Evolutionary conservation across 2,329 filamentous ascomycete genomes (phyloP).

Genomic region (Pochonia chlamydosporia): DNA sequence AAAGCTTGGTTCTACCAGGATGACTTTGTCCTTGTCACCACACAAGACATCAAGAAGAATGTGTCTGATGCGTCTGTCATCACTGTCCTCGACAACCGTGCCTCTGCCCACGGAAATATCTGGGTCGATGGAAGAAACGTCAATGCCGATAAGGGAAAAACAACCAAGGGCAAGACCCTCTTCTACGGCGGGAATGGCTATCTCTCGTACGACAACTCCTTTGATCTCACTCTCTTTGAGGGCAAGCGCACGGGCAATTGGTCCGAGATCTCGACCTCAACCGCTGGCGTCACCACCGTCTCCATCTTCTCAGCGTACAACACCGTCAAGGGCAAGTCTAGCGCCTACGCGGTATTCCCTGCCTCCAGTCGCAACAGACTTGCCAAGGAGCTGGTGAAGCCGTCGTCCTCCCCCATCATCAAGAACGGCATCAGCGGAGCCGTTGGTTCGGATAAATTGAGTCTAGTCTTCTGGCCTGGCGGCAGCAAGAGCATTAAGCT

Average conservation of each 20-base stretch:
- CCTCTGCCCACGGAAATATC: constrained; percentile 7
- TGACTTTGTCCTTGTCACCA: constrained; percentile 15
- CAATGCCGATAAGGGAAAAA: background rate
- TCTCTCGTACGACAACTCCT: constrained; percentile 12
- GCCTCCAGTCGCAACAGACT: constrained; percentile 9
- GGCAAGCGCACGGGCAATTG: constrained; percentile 16
- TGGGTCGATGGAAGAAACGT: constrained; percentile 9
- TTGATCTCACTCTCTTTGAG: constrained; percentile 13
- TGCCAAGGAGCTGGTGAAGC: constrained; percentile 6
- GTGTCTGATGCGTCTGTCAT: constrained; percentile 7
- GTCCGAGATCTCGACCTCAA: constrained; percentile 17
- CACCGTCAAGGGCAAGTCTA: constrained; percentile 6
- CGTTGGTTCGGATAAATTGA: constrained; percentile 10
- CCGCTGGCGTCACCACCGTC: constrained; percentile 8
- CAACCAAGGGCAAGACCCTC: constrained; percentile 5
- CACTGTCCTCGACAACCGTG: constrained; percentile 17
- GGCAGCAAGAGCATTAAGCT: constrained; percentile 11
- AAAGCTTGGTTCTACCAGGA: constrained; percentile 17
- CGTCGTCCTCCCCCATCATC: constrained; percentile 12
- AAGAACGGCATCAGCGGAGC: constrained; percentile 13
- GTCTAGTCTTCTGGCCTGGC: constrained; percentile 18
- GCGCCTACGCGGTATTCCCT: constrained; percentile 14
- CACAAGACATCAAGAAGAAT: constrained; percentile 10
- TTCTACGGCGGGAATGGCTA: constrained; percentile 18
- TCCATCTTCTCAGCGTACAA: constrained; percentile 17